Base-by-base conservation (phyloP, 2,329 filamentous ascomycete species). In the Botrytis cinerea region DNA sequence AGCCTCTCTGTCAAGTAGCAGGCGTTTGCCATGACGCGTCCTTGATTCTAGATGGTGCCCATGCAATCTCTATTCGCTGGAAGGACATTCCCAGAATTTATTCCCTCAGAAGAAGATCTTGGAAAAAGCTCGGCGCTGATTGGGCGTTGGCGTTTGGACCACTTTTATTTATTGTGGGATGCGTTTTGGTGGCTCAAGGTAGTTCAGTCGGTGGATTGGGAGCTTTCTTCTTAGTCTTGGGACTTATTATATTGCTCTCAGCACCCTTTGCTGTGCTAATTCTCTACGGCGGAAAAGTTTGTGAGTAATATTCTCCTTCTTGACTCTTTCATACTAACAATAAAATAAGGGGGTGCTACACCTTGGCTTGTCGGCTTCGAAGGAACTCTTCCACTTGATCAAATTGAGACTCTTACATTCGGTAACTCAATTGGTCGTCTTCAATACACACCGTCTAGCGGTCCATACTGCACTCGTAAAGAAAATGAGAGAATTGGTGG, bases 41-140 rank as follows among this genome's bases (percentile, higher is more conserved):
- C 14, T 75, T 82, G 25, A 77, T 82, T 69, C 60, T 82, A 22
- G 81, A 82, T 73, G 77, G 78, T 1, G 77, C 77, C 45, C 78
- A 77, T 20, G 81, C 76, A 35, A 78, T 81, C 43, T 77, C 78
- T 25, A 81, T 82, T 57, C 78, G 80, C 22, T 82, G 81, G 81
- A 81, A 81, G 59, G 74, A 78, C 28, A 80, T 82, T 70, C 59
- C 64, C 32, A 28, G 74, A 48, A 73, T 73, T 46, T 61, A 68
- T 40, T 69, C 66, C 20, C 38, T 64, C 9, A 67, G 51, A 22
- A 63, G 54, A 25, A 18, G 35, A 40, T 66, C 72, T 4, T 73
- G 68, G 72, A 73, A 73, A 45, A 73, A 72, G 43, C 9, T 71
- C 2, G 61, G 60, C 10, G 72, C 72, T 60, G 48, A 38, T 22